Evolutionary conservation across 2,329 filamentous ascomycete species (phyloP).

Genomic region (Botryosphaeria dothidea): DNA sequence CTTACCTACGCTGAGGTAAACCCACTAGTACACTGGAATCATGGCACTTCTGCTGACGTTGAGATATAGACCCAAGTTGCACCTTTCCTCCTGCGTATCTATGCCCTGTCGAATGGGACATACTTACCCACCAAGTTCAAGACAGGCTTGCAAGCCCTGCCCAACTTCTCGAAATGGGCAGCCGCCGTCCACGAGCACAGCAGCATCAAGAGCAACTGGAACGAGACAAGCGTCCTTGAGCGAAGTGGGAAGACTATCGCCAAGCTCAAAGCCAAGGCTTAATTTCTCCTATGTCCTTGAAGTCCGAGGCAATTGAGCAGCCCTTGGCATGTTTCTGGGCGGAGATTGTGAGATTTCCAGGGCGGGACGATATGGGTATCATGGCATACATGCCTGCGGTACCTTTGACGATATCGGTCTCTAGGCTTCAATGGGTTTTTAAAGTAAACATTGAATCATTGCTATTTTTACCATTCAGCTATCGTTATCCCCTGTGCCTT

Average conservation of each 20-base stretch:
- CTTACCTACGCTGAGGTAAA: constrained; percentile 74
- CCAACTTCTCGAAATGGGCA: constrained; percentile 69
- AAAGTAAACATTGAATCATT: too few relatives aligned
- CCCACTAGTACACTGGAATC: too few relatives aligned
- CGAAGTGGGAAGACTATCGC: constrained; percentile 28
- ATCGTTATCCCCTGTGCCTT: too few relatives aligned
- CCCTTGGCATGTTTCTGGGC: too few relatives aligned
- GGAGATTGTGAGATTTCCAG: too few relatives aligned
- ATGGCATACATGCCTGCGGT: too few relatives aligned
- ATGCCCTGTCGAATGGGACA: constrained; percentile 54
- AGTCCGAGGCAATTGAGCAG: too few relatives aligned
- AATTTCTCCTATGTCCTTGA: too few relatives aligned
- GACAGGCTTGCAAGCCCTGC: constrained; percentile 56
- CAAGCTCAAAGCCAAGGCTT: constrained; percentile 28
- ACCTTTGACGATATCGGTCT: too few relatives aligned
- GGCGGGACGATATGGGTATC: too few relatives aligned
- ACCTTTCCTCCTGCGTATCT: constrained; percentile 66
- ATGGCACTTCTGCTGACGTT: background rate
- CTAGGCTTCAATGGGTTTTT: too few relatives aligned
- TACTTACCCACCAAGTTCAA: constrained; percentile 55
- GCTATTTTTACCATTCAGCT: too few relatives aligned
- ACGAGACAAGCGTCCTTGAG: constrained; percentile 30
- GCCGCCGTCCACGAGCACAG: constrained; percentile 60
- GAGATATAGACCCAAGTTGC: constrained; percentile 58
- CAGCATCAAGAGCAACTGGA: constrained; percentile 58